These are phyloP conservation scores for Trichomonascus vanleenenianus DNA, from an alignment of 805 yeast species.

Conservation along the genomic window DNA sequence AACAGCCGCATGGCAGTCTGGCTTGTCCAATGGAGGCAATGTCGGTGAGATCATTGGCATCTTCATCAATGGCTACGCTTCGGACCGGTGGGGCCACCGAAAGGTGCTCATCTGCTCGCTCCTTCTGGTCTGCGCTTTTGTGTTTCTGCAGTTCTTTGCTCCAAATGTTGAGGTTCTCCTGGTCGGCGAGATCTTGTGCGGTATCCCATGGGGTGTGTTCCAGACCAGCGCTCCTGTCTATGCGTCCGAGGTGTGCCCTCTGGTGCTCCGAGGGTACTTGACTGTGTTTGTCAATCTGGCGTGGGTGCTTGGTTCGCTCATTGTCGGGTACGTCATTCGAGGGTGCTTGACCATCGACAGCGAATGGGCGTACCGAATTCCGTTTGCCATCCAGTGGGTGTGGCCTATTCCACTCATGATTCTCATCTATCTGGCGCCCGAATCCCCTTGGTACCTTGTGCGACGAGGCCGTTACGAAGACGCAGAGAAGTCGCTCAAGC, in stretches of 20 bases:
- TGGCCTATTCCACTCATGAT: constrained; percentile 46
- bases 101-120: constrained; percentile 34
- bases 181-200: constrained; percentile 32
- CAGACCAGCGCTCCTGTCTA: constrained; percentile 43
- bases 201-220: constrained; percentile 46
- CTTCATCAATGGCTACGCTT: constrained; percentile 36
- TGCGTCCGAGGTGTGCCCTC: constrained; percentile 50
- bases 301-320: constrained; percentile 51
- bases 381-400: constrained; percentile 54
- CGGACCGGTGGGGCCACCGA: constrained; percentile 41
- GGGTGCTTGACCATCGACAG: constrained; percentile 36
- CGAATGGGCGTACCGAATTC: constrained; percentile 41
- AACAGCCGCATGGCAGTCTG: constrained; percentile 19
- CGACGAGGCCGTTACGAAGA: constrained; percentile 34
- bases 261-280: constrained; percentile 40
- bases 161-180: constrained; percentile 29
- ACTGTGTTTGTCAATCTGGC: constrained; percentile 44
- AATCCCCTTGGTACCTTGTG: constrained; percentile 52
- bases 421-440: constrained; percentile 36
- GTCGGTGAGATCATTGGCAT: constrained; percentile 41
- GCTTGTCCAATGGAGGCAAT: constrained; percentile 16
- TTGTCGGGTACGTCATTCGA: constrained; percentile 44
- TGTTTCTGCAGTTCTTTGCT: constrained; percentile 42
- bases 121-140: constrained; percentile 29
- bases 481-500: constrained; percentile 35